These are phyloP conservation scores for Dipodascopsis uninucleata DNA, from an alignment of 805 yeast species.

Conservation along the genomic window DNA sequence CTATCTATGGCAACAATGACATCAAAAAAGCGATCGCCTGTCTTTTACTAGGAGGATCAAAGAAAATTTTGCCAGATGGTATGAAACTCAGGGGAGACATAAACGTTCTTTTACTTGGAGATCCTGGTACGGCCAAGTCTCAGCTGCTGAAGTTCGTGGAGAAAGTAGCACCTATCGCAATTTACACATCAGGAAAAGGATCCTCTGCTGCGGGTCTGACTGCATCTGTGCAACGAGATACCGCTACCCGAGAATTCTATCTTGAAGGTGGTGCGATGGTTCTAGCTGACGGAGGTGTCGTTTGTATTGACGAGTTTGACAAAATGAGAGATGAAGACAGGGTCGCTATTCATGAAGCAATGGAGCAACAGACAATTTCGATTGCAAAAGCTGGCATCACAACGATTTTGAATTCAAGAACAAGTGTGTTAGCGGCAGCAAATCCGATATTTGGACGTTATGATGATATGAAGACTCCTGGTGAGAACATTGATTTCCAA, in stretches of 20 bases:
- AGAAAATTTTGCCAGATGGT: constrained; percentile 88
- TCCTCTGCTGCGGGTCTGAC: constrained; percentile 99
- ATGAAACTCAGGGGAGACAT: constrained; percentile 97
- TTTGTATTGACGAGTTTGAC: constrained; percentile 98
- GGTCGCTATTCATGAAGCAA: constrained; percentile 98
- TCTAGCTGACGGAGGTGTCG: constrained; percentile 98
- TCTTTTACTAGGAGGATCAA: constrained; percentile 88
- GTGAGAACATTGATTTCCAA: constrained; percentile 97
- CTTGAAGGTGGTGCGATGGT: constrained; percentile 99
- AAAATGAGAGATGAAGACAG: constrained; percentile 99
- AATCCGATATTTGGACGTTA: constrained; percentile 96
- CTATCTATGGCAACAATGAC: constrained; percentile 90
- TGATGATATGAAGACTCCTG: constrained; percentile 93
- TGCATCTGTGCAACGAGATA: constrained; percentile 93
- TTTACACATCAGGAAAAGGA: constrained; percentile 98
- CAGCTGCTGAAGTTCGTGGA: constrained; percentile 93
- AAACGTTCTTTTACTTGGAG: constrained; percentile 88
- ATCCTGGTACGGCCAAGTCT: constrained; percentile 98
- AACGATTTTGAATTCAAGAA: constrained; percentile 91
- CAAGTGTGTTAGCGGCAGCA: constrained; percentile 96
- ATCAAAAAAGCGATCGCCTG: constrained; percentile 93
- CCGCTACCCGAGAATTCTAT: constrained; percentile 82
- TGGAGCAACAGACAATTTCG: constrained; percentile 99
- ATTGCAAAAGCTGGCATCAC: constrained; percentile 99
- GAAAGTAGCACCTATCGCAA: constrained; percentile 88